Percentiles rank a stretch among this genome's conserved stretches.
Conservation (phyloP, 495 filamentous ascomycete species). For the Penicillium silybi region DNA sequence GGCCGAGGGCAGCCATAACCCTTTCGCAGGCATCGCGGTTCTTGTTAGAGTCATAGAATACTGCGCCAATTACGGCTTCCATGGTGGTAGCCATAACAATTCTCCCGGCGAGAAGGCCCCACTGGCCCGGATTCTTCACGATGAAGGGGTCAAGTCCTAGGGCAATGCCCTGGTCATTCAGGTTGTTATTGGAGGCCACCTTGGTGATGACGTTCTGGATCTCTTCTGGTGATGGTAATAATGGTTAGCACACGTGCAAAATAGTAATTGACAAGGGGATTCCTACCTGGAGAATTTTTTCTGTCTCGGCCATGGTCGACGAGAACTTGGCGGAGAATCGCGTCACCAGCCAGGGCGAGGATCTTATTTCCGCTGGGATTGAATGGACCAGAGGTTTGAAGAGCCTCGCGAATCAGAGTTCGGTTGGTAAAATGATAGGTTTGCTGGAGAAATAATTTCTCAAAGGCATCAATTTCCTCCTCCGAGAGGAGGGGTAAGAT, state of each 20-base stretch:
- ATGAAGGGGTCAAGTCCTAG: neutral
- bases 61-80: conserved; percentile 1
- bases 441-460: neutral
- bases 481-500: neutral
- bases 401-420: neutral
- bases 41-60: neutral
- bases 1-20: neutral
- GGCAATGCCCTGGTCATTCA: neutral
- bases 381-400: neutral
- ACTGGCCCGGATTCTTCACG: neutral
- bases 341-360: neutral
- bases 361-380: neutral
- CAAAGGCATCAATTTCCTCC: neutral
- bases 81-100: neutral
- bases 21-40: neutral
- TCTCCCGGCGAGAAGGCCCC: neutral
- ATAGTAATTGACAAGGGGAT: too few relatives aligned
- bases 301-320: too few relatives aligned
- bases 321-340: neutral
- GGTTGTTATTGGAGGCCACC: neutral
- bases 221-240: neutral
- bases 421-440: neutral
- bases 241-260: too few relatives aligned
- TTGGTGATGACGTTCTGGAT: conserved; percentile 1
- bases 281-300: too few relatives aligned